Evolutionary conservation across 441 rosid species (phyloP), one percentile per base, ranked within the genome.

Genomic region (Syzygium malaccense): DNA sequence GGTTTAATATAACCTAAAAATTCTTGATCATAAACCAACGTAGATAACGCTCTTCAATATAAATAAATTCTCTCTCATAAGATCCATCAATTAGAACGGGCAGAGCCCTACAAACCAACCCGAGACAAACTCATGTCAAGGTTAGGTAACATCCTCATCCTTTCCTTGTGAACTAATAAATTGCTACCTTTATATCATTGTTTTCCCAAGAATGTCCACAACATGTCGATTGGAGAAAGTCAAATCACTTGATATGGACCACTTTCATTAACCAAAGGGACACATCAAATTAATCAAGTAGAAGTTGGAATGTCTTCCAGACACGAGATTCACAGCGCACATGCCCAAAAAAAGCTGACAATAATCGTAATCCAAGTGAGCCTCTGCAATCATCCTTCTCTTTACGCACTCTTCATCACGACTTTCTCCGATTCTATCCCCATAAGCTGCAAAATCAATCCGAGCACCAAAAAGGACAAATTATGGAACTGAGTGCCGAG

Each of bases 231-330:
- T 14, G 0, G 33, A 62, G 68, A 41, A 6, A 0, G 68, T n/a
- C 68, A 62, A 19, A 15, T n/a, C 33, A 0, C 33, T 3, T 0
- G 33, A 7, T 7, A 18, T n/a, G 7, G 19, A 62, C 33, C 19
- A 32, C 33, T 62, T 14, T 62, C 10, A 4, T 33, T 19, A n/a
- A n/a, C 33, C 68, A 2, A 62, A n/a, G 33, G 68, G 33, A 30
- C 14, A 62, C 68, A n/a, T 62, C 19, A 54, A 15, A 15, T 5
- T 54, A 14, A 54, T 54, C 5, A 54, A 54, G 17, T 62, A 62
- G 19, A 62, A 14, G 33, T 62, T 7, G 32, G 33, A 0, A 62
- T n/a, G 68, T 62, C 33, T n/a, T 62, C 68, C 19, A 62, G 33
- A 62, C 33, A 0, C 33, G 19, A n/a, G 5, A 28, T n/a, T 62